Evolutionary conservation across 2,329 filamentous ascomycete species (phyloP).

Genomic region (Tolypocladium ophioglossoides): DNA sequence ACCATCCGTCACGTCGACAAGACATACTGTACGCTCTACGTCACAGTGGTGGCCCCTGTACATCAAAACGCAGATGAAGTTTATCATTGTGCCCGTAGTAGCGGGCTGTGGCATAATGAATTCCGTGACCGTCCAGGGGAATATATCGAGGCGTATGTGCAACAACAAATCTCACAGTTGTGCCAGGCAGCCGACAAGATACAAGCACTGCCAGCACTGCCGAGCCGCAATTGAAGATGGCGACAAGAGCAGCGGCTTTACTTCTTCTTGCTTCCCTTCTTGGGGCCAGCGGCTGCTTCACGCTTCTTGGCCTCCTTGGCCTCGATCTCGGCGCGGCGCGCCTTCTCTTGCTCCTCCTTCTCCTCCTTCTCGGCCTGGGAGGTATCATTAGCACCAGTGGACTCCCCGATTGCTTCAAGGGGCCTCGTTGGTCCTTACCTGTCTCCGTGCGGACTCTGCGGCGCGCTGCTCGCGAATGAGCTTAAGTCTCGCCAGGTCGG

Average conservation of each 20-base stretch:
- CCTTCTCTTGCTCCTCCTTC: constrained; percentile 38
- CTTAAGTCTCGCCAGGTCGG: constrained; percentile 74
- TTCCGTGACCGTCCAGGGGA: background rate
- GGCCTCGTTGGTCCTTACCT: constrained; percentile 36
- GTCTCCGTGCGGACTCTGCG: constrained; percentile 70
- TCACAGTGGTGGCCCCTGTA: background rate
- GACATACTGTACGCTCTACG: background rate
- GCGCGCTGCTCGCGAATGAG: constrained; percentile 80
- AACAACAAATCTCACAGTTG: background rate
- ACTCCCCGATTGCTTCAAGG: background rate
- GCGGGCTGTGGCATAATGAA: background rate
- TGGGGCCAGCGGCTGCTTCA: constrained; percentile 38
- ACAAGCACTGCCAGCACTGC: background rate
- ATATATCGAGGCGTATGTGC: background rate
- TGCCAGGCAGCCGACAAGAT: constrained; percentile 1
- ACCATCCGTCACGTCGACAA: background rate
- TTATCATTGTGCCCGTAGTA: background rate
- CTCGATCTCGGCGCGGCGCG: constrained; percentile 39
- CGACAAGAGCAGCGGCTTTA: constrained; percentile 9
- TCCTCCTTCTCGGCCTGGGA: constrained; percentile 48
- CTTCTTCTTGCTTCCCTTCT: constrained; percentile 39
- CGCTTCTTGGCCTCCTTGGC: constrained; percentile 46
- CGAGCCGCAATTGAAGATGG: background rate
- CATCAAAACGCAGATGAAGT: background rate
- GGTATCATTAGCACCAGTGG: background rate